Evolutionary conservation across 1,284 basidiomycete species (phyloP), one percentile per base, ranked within the genome.

Genomic region (Rhodotorula sp.): DNA sequence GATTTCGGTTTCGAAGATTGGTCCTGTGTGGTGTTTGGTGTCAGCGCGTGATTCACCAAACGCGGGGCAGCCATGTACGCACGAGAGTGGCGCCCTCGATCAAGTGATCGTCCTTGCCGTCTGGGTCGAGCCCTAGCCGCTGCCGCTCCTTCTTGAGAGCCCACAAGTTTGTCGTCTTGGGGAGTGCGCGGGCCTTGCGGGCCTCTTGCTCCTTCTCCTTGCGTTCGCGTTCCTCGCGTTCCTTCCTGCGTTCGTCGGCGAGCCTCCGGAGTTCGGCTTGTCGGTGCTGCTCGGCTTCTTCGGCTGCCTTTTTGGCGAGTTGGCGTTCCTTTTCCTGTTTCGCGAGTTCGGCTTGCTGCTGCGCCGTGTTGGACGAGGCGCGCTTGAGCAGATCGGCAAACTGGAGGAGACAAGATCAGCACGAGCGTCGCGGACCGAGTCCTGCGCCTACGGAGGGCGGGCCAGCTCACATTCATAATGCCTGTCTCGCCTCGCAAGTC

Each of bases 31-130:
- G 26, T 16, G 12, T 16, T 3, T 26, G 14, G 54, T 3, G 7
- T 16, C 14, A 26, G 54, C 16, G 8, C 18, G 54, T 10, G 54
- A 18, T 1, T 18, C n/a, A 23, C 47, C 16, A n/a, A n/a, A 23
- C 3, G 26, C 49, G 18, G 49, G n/a, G 54, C 60, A 49, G 48
- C 16, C 21, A 12, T 16, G 26, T 7, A 28, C 38, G 38, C 38
- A 47, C 26, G 52, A 34, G 62, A n/a, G 31, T 31, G 23, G 48
- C 45, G 26, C 45, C 55, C 21, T 59, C 47, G 18, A 64, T 38
- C n/a, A 65, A 47, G 26, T 67, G 68, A 59, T 76, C 74, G 31
- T 76, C 72, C 45, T 62, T 76, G 23, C 74, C 74, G 48, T 74
- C 66, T 48, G 72, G 72, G 43, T 76, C 66, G 55, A 76, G 45